Base-by-base conservation (phyloP, 2,329 filamentous ascomycete species). In the Samsoniella hepiali region DNA sequence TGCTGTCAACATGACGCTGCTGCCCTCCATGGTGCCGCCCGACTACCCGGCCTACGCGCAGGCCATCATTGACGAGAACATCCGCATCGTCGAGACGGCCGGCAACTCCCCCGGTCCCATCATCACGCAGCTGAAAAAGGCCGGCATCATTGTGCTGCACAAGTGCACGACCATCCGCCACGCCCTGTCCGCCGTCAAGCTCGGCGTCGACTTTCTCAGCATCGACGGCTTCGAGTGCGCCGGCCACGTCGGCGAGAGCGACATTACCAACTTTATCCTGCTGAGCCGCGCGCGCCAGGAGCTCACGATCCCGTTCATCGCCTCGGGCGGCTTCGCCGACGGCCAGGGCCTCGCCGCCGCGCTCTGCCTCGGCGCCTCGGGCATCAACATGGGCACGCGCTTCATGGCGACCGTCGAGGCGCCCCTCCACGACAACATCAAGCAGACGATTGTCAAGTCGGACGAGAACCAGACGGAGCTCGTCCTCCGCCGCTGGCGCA, bases 211-310 rank as follows among this genome's bases (percentile, higher is more conserved):
- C 77, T 98, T 99, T 78, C 80, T 99, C 64, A 93, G 89, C 68
- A 98, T 99, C 70, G 95, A 99, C 74, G 95, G 95, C 50, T 98
- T 99, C 74, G 95, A 99, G 78, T 99, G 95, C 79, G 95, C 93
- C 50, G 95, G 84, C 68, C 91, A 95, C 80, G 91, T 95, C 62
- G 91, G 91, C 74, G 91, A 95, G 81, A 88, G 84, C 65, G 91
- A 95, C 76, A 93, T 95, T 70, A 93, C 91, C 65, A 95, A 95
- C 79, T 92, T 95, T 75, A 93, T 95, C 72, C 85, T 99, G 27
- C 85, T 98, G 58, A 90, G 87, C 75, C 84, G 90, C 65, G 94
- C 95, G 13, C 84, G 95, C 15, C 95, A 98, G 79, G 84, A 88
- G 1, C 85, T 99, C 44, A 84, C 84, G 42, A 86, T 96, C 10